phyloP scores from a whole-genome alignment of 2,329 filamentous ascomycete species.

The Hawksworthiomyces lignivorus region DNA sequence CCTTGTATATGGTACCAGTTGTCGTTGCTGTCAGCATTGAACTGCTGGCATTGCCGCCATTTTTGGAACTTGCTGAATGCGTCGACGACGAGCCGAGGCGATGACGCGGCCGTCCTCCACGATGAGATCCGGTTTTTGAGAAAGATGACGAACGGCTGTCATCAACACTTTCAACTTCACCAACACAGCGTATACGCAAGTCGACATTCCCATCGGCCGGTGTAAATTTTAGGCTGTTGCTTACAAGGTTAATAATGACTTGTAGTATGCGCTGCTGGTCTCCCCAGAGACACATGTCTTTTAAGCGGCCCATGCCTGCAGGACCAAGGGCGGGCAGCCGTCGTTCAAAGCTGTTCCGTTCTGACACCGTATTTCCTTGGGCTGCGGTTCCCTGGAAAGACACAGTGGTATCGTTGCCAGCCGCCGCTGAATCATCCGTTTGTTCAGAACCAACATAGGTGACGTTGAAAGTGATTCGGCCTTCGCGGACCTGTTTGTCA shows the following conservation, averaged over 20 bases:
- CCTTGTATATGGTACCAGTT: conserved; percentile 18
- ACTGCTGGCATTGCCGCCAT: conserved; percentile 7
- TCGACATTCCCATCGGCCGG: conserved; percentile 66
- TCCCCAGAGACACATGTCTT: conserved; percentile 86
- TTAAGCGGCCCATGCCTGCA: conserved; percentile 58
- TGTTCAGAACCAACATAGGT: conserved; percentile 53
- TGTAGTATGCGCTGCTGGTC: conserved; percentile 86
- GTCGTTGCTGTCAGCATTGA: conserved; percentile 16
- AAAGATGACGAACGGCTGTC: conserved; percentile 47
- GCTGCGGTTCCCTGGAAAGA: too few relatives aligned
- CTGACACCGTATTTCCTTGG: background rate
- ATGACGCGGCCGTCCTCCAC: conserved; percentile 34
- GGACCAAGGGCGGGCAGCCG: conserved; percentile 54
- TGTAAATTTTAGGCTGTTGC: conserved; percentile 89
- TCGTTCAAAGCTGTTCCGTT: conserved; percentile 22
- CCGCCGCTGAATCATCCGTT: background rate
- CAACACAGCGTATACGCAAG: conserved; percentile 66
- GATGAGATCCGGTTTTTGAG: conserved; percentile 36
- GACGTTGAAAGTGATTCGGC: conserved; percentile 65
- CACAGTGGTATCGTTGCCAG: background rate
- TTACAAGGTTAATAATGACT: conserved; percentile 88
- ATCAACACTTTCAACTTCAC: conserved; percentile 44
- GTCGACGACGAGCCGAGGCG: conserved; percentile 42
- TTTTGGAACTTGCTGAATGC: conserved; percentile 42
- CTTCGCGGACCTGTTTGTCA: conserved; percentile 79